Percentiles rank a stretch among this genome's conserved stretches.
Conservation (phyloP, 768 basidiomycete species). For the Amanita pallidorosea region DNA sequence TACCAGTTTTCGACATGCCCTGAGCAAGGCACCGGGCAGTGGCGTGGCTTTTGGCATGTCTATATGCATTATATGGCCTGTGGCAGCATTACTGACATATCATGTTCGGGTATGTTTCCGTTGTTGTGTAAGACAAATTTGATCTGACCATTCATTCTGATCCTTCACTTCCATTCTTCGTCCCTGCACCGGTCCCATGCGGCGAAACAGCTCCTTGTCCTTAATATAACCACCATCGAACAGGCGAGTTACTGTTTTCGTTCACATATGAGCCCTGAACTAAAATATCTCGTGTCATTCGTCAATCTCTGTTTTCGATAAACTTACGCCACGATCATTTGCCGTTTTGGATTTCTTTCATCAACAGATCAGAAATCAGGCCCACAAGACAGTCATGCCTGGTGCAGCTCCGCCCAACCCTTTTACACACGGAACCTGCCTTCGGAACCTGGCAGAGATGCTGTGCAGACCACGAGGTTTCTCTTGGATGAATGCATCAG, state of each 20-base stretch:
- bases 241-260: conserved; percentile 42
- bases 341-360: background rate
- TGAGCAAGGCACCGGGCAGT: conserved; percentile 54
- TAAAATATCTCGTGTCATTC: background rate
- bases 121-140: background rate
- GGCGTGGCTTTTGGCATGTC: conserved; percentile 72
- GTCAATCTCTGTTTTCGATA: background rate
- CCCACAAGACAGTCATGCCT: conserved; percentile 58
- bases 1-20: conserved; percentile 35
- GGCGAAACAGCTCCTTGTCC: conserved; percentile 49
- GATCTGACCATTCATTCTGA: background rate
- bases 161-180: background rate
- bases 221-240: conserved; percentile 95
- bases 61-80: conserved; percentile 71
- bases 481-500: conserved; percentile 66
- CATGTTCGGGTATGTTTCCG: conserved; percentile 68
- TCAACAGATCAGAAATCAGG: conserved; percentile 71
- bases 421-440: conserved; percentile 73
- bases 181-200: background rate
- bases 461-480: conserved; percentile 73
- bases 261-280: conserved; percentile 1
- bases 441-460: conserved; percentile 62
- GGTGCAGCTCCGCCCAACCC: conserved; percentile 71
- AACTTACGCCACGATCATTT: background rate
- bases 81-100: conserved; percentile 68